Evolutionary conservation across 208 protist genomes (phyloP).

Genomic region (Leishmania gerbilli): DNA sequence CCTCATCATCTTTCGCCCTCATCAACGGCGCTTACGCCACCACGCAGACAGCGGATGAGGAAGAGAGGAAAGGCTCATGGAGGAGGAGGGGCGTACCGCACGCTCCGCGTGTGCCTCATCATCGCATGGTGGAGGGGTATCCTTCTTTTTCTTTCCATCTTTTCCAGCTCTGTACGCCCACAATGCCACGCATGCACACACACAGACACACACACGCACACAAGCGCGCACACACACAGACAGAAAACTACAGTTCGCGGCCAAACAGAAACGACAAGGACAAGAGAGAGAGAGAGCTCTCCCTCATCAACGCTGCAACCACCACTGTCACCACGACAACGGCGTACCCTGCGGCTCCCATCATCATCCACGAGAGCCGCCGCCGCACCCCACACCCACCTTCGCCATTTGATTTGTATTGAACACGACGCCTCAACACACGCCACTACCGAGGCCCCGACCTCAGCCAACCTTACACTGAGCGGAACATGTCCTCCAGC

Average conservation of each 20-base stretch:
- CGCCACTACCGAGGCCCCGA: neutral
- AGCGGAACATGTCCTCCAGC: slow-evolving; percentile 37
- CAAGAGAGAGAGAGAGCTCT: neutral
- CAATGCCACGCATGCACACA: neutral
- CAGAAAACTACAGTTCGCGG: neutral
- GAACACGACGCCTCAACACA: neutral
- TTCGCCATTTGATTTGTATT: neutral
- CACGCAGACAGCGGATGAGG: neutral
- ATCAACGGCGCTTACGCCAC: neutral
- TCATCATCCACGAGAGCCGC: neutral
- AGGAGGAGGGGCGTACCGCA: neutral
- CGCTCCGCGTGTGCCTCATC: neutral
- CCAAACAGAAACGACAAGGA: neutral
- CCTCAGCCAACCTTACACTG: slow-evolving; percentile 11
- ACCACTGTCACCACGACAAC: neutral
- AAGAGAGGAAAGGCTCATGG: neutral
- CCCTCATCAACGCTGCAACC: neutral
- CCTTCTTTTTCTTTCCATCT: neutral
- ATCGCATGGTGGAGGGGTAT: neutral
- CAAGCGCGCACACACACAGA: neutral
- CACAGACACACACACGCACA: neutral
- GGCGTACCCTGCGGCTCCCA: neutral
- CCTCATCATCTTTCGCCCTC: neutral
- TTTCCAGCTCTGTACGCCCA: neutral
- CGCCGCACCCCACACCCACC: neutral